Percentiles rank a stretch among this genome's conserved stretches.
Conservation (phyloP, 2,329 filamentous ascomycete genomes). For the Hymenoscyphus fructigenus region DNA sequence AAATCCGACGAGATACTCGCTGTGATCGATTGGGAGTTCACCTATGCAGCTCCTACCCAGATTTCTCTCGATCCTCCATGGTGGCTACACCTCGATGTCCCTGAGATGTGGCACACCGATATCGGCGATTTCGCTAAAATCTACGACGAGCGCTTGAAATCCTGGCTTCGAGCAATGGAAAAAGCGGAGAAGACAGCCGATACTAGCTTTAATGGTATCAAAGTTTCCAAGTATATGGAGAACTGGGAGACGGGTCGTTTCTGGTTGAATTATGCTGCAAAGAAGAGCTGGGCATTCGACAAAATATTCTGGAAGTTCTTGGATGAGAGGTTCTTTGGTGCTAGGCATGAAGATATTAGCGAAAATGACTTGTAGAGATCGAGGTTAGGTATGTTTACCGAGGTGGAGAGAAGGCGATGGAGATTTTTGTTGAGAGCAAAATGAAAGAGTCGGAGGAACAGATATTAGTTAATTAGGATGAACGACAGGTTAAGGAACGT, state of each 20-base stretch:
- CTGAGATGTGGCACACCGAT: slow-evolving; percentile 37
- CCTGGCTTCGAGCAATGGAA: not conserved
- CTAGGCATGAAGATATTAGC: slow-evolving; percentile 14
- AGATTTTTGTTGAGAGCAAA: slow-evolving; percentile 35
- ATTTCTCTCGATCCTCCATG: slow-evolving; percentile 39
- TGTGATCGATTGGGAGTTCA: slow-evolving; percentile 11
- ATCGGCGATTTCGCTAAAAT: not conserved
- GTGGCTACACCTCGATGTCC: slow-evolving; percentile 39
- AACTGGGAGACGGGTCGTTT: slow-evolving; percentile 32
- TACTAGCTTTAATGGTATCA: not conserved
- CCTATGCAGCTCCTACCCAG: slow-evolving; percentile 19
- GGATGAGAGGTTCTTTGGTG: slow-evolving; percentile 37
- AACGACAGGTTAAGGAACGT: not conserved
- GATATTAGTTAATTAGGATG: not conserved
- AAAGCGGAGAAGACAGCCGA: not conserved
- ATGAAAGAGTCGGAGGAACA: slow-evolving; percentile 28
- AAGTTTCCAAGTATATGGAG: not conserved
- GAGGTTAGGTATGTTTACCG: slow-evolving; percentile 31
- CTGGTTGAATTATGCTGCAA: slow-evolving; percentile 38
- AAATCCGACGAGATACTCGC: slow-evolving; percentile 31
- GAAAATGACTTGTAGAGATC: slow-evolving; percentile 30
- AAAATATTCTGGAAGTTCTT: slow-evolving; percentile 39
- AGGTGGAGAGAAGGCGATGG: slow-evolving; percentile 32
- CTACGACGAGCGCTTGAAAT: not conserved
- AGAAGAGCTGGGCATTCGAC: slow-evolving; percentile 41